phyloP scores from a whole-genome alignment of 768 basidiomycete species.

The Agrocybe pediades region DNA sequence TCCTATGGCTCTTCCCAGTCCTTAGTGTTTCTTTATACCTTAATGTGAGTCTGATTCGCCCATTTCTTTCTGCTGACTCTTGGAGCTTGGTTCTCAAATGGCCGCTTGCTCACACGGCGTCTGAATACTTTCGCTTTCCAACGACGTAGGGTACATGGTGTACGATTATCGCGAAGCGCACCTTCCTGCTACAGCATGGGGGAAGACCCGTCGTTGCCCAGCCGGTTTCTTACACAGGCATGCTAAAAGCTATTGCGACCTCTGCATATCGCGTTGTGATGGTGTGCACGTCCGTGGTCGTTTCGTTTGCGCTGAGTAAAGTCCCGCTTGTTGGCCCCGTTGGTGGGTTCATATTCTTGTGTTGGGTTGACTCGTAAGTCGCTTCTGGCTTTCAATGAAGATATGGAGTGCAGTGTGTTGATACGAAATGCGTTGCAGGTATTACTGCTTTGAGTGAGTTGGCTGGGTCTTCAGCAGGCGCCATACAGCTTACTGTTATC shows the following conservation, averaged over 20 bases:
- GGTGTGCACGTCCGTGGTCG: slow-evolving; percentile 72
- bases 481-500: background rate
- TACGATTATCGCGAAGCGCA: slow-evolving; percentile 71
- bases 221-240: slow-evolving; percentile 64
- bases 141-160: slow-evolving; percentile 71
- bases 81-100: background rate
- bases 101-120: background rate
- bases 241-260: slow-evolving; percentile 74
- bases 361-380: slow-evolving; percentile 87
- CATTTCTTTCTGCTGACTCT: too few species aligned
- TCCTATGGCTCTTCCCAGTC: slow-evolving; percentile 80
- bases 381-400: background rate
- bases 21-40: slow-evolving; percentile 77
- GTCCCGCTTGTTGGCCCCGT: slow-evolving; percentile 67
- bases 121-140: background rate
- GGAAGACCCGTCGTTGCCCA: slow-evolving; percentile 51
- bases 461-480: too few species aligned
- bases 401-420: background rate
- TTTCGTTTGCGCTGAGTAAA: slow-evolving; percentile 64
- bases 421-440: slow-evolving; percentile 52
- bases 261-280: slow-evolving; percentile 84
- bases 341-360: slow-evolving; percentile 71
- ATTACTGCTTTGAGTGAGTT: slow-evolving; percentile 87
- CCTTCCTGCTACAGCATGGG: slow-evolving; percentile 74
- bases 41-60: slow-evolving; percentile 81